Conservation (phyloP, 1,284 basidiomycete species). For the Ceratobasidium sp. region DNA sequence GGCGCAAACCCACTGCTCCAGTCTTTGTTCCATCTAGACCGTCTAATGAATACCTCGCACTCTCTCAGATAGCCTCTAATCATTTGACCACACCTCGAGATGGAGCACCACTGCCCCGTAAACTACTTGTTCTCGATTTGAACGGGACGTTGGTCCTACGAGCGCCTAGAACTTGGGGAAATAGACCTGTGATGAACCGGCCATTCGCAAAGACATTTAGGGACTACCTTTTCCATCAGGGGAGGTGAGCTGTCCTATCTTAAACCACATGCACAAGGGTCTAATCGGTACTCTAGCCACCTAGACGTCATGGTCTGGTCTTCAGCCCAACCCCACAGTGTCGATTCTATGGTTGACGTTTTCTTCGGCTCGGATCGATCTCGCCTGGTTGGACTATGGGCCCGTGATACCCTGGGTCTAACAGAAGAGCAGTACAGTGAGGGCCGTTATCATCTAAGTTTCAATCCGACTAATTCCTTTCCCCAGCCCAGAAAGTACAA, state of each 20-base stretch:
- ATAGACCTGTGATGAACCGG: slow-evolving; percentile 55
- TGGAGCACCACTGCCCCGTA: slow-evolving; percentile 56
- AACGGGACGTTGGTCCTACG: slow-evolving; percentile 84
- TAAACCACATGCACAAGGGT: too few relatives aligned
- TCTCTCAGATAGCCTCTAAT: slow-evolving; percentile 51
- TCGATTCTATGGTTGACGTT: slow-evolving; percentile 58
- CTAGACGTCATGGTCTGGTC: slow-evolving; percentile 89
- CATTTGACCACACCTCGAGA: slow-evolving; percentile 44
- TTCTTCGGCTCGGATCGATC: slow-evolving; percentile 42
- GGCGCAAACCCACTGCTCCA: neutral
- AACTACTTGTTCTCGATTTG: slow-evolving; percentile 81
- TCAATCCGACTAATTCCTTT: slow-evolving; percentile 51
- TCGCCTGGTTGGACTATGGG: slow-evolving; percentile 73
- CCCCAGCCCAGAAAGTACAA: slow-evolving; percentile 60
- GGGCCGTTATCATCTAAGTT: slow-evolving; percentile 47
- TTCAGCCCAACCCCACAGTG: slow-evolving; percentile 81
- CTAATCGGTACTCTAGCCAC: slow-evolving; percentile 59
- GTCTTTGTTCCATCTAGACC: slow-evolving; percentile 45
- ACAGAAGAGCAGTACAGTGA: slow-evolving; percentile 65
- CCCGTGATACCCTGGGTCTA: slow-evolving; percentile 76
- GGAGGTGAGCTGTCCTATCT: slow-evolving; percentile 38
- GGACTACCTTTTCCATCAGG: slow-evolving; percentile 65
- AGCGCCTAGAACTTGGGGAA: slow-evolving; percentile 52
- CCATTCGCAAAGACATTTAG: slow-evolving; percentile 74
- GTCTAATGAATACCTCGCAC: slow-evolving; percentile 53